Conservation (phyloP, 257 asterid genomes). For the Knoxia roxburghii region DNA sequence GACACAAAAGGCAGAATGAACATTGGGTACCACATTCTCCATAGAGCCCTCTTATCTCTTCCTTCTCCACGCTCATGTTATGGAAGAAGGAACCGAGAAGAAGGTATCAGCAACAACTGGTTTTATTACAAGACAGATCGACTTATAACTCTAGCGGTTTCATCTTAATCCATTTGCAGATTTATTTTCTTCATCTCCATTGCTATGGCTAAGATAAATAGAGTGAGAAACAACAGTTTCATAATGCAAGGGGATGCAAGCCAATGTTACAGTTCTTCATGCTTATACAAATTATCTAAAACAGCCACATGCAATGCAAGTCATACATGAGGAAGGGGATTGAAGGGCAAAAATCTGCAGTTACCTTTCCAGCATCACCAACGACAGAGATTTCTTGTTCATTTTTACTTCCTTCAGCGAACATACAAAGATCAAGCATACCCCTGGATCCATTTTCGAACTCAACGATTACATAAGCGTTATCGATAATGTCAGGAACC, state of each 20-base stretch:
- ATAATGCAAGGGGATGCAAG: not conserved
- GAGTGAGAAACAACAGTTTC: not conserved
- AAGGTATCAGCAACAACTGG: too few species aligned
- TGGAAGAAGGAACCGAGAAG: too few species aligned
- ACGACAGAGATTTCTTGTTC: conserved; percentile 95
- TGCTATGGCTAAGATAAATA: not conserved
- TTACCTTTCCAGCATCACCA: conserved; percentile 87
- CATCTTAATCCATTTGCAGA: not conserved
- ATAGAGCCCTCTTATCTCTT: too few species aligned
- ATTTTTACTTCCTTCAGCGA: conserved; percentile 92
- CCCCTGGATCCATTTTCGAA: conserved; percentile 83
- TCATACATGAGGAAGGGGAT: not conserved
- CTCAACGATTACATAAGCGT: conserved; percentile 88
- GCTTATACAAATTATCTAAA: not conserved
- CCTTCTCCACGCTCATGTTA: too few species aligned
- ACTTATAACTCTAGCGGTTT: not conserved
- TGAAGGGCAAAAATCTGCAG: not conserved
- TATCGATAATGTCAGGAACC: conserved; percentile 96
- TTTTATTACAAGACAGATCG: too few species aligned
- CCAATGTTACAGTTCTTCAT: not conserved
- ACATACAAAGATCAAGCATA: conserved; percentile 93
- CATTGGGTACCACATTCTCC: too few species aligned
- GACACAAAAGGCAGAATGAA: not conserved
- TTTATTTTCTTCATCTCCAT: not conserved
- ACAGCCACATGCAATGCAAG: not conserved